Conservation (phyloP, 208 protist species). For the Trypanosoma congolense region DNA sequence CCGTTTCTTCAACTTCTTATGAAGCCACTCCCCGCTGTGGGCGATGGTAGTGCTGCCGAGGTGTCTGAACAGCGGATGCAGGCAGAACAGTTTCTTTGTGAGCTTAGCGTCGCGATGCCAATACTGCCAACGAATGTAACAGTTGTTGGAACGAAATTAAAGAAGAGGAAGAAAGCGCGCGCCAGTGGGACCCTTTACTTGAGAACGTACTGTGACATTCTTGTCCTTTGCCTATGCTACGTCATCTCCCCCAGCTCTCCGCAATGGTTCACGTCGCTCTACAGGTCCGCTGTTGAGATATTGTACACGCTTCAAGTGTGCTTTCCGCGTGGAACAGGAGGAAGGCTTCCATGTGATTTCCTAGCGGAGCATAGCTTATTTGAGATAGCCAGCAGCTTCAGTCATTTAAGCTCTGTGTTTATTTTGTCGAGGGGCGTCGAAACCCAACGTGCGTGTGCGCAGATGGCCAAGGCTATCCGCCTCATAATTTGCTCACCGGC, state of each 20-base stretch:
- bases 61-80: background rate
- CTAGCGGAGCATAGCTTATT: constrained; percentile 9
- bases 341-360: background rate
- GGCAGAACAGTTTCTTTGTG: constrained; percentile 7
- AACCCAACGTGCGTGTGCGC: constrained; percentile 7
- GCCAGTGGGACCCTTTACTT: constrained; percentile 4
- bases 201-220: constrained; percentile 15
- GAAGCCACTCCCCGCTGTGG: constrained; percentile 3
- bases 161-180: background rate
- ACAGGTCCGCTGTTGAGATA: constrained; percentile 19
- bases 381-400: constrained; percentile 18
- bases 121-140: constrained; percentile 13
- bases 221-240: constrained; percentile 20
- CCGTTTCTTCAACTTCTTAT: constrained; percentile 11
- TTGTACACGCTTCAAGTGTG: constrained; percentile 14
- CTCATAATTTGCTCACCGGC: constrained; percentile 2
- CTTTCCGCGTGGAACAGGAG: background rate
- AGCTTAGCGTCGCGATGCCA: constrained; percentile 14
- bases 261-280: constrained; percentile 5
- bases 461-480: constrained; percentile 11
- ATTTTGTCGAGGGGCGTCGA: constrained; percentile 6
- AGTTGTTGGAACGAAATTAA: too few relatives aligned
- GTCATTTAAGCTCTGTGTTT: constrained; percentile 3
- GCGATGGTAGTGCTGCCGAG: background rate
- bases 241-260: constrained; percentile 16